These are phyloP conservation scores for Colletotrichum spaethianum DNA, from an alignment of 2,329 filamentous ascomycete genomes.

Conservation along the genomic window DNA sequence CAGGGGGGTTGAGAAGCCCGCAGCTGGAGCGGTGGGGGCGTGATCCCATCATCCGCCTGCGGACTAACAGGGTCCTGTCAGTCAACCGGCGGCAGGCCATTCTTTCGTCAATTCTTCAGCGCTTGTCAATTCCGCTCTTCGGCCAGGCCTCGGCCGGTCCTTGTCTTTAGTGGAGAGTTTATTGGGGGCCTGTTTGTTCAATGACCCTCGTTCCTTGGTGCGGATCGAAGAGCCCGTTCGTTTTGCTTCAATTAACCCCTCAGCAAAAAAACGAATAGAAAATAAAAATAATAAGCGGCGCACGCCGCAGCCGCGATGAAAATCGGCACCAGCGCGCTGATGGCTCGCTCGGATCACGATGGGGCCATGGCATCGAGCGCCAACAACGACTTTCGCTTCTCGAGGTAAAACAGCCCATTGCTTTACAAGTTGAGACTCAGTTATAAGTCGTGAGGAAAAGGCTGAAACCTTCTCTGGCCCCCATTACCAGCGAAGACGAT, in stretches of 20 bases:
- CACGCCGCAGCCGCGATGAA: conserved; percentile 38
- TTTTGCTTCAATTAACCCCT: conserved; percentile 37
- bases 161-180: conserved; percentile 24
- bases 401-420: background rate
- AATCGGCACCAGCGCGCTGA: background rate
- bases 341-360: conserved; percentile 33
- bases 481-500: background rate
- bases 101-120: conserved; percentile 35
- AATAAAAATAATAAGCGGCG: conserved; percentile 12
- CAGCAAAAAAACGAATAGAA: conserved; percentile 9
- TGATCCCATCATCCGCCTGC: conserved; percentile 36
- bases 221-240: conserved; percentile 14
- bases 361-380: conserved; percentile 12
- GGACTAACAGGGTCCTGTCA: conserved; percentile 32
- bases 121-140: conserved; percentile 30
- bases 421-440: conserved; percentile 15
- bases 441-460: background rate
- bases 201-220: conserved; percentile 23
- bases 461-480: conserved; percentile 3
- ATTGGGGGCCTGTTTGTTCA: conserved; percentile 27
- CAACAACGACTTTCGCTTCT: background rate
- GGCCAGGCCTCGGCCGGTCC: conserved; percentile 38
- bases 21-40: conserved; percentile 14
- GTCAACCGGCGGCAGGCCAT: background rate
- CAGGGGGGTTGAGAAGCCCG: background rate